phyloP scores from a whole-genome alignment of 352 stramenopile genomes.

The Phytophthora hibernalis region DNA sequence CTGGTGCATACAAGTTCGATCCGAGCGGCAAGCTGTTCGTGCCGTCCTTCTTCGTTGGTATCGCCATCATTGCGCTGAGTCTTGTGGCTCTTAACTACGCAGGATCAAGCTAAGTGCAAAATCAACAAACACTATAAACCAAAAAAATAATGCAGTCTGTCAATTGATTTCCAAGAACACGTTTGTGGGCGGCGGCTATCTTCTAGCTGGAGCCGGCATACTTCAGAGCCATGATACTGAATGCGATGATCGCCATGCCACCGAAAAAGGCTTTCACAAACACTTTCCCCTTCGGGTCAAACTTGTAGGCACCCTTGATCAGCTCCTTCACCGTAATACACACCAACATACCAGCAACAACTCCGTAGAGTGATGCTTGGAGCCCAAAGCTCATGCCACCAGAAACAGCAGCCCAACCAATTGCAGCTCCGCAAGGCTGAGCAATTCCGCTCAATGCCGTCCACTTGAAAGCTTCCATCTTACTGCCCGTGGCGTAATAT shows the following conservation, averaged over 20 bases:
- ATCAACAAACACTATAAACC: neutral
- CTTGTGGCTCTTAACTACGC: constrained; percentile 87
- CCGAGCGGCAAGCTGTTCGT: constrained; percentile 89
- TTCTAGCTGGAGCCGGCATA: constrained; percentile 63
- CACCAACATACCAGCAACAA: constrained; percentile 94
- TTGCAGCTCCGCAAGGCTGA: constrained; percentile 90
- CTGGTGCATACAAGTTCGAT: constrained; percentile 92
- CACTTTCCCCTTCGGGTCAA: constrained; percentile 87
- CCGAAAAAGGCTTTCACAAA: constrained; percentile 88
- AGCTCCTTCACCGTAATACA: constrained; percentile 93
- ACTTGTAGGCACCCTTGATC: constrained; percentile 70
- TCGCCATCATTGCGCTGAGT: constrained; percentile 91
- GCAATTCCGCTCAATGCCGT: constrained; percentile 89
- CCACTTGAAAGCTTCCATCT: constrained; percentile 93
- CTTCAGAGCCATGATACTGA: constrained; percentile 89
- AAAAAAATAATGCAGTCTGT: constrained; percentile 16
- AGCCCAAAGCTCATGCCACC: constrained; percentile 71
- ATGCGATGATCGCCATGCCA: constrained; percentile 90
- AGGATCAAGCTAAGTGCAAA: constrained; percentile 49
- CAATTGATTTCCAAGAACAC: constrained; percentile 8
- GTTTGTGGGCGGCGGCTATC: neutral
- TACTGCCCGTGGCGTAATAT: constrained; percentile 96
- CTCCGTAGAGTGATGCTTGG: constrained; percentile 91
- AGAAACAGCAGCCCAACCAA: constrained; percentile 69
- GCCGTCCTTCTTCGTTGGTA: constrained; percentile 83